These are phyloP conservation scores for Volvox africanus DNA, from an alignment of 139 green algal genomes.

Conservation along the genomic window DNA sequence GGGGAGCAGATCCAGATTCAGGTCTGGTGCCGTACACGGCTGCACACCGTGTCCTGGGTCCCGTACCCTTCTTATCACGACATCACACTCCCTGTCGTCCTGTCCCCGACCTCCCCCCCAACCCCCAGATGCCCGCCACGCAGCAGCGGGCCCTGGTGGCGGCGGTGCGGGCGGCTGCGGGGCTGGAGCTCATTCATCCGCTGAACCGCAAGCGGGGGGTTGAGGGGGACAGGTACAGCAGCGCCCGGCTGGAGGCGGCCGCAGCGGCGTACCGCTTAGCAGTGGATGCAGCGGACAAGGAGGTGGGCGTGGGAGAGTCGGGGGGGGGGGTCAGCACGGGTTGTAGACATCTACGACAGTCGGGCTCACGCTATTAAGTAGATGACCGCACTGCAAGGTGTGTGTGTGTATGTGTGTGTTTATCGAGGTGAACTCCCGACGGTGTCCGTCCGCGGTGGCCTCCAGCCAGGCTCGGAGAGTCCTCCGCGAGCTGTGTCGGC, in stretches of 20 bases:
- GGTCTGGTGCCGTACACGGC: too few relatives aligned
- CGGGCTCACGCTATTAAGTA: too few relatives aligned
- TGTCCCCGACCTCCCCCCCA: not conserved
- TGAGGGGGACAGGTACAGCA: conserved; percentile 11
- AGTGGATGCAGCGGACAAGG: conserved; percentile 10
- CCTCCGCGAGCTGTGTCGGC: not conserved
- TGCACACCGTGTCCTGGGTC: too few relatives aligned
- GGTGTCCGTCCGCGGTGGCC: too few relatives aligned
- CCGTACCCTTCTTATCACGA: too few relatives aligned
- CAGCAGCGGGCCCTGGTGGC: not conserved
- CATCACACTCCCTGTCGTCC: too few relatives aligned
- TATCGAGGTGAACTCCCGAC: too few relatives aligned
- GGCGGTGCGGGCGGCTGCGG: not conserved
- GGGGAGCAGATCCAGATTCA: not conserved
- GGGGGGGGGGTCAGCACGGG: not conserved
- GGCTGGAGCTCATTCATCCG: conserved; percentile 16
- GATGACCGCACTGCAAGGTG: too few relatives aligned
- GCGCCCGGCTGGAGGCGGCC: not conserved
- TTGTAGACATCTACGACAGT: too few relatives aligned
- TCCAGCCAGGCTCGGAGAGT: not conserved
- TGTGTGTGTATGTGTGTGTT: too few relatives aligned
- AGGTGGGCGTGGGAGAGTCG: not conserved
- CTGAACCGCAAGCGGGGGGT: conserved; percentile 20
- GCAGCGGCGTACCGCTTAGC: not conserved
- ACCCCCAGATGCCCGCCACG: not conserved